Evolutionary conservation across 2,329 filamentous ascomycete genomes (phyloP), one percentile per base, ranked within the genome.

Genomic region (Tolypocladium paradoxum): DNA sequence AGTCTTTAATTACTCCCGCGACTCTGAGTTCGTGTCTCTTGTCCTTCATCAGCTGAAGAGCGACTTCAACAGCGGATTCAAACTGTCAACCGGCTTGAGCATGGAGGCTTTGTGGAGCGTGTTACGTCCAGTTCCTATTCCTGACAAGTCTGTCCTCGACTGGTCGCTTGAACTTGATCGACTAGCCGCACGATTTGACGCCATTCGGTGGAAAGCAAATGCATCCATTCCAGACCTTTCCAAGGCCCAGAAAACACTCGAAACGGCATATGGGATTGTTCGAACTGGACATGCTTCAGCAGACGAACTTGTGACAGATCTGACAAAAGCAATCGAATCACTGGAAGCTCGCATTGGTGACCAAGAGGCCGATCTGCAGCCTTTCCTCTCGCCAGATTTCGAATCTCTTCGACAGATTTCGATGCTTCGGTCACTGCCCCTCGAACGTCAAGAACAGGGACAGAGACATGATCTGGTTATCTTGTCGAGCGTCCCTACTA

Each of bases 41-140:
- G 63, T 81, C 36, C 59, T 73, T 1, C 61, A 67, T 0, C 72
- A 68, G 6, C 62, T 85, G 2, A 69, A 76, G 45, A 71, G 71
- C 38, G 76, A 76, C 49, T 92, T 95, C 62, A 76, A 80, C 27
- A 77, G 81, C 18, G 83, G 82, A 2, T 91, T 90, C 71, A 82
- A 83, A 53, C 71, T 95, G 16, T 83, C 76, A 0, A 90, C 86
- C 2, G 90, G 90, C 0, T 72, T 90, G 14, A 85, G 82, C 58
- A 93, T 95, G 87, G 87, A 93, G 63, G 67, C 73, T 9, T 75
- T 95, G 6, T 95, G 91, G 92, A 79, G 81, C 43, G 63, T 74
- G 1, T 80, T 95, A 62, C 81, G 87, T 51, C 88, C 90, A 0
- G 66, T 72, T 12, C 76, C 82, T 5, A 73, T 84, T 24, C 68